These are phyloP conservation scores for Wakefieldia striispora DNA, from an alignment of 768 basidiomycete species.

Conservation along the genomic window DNA sequence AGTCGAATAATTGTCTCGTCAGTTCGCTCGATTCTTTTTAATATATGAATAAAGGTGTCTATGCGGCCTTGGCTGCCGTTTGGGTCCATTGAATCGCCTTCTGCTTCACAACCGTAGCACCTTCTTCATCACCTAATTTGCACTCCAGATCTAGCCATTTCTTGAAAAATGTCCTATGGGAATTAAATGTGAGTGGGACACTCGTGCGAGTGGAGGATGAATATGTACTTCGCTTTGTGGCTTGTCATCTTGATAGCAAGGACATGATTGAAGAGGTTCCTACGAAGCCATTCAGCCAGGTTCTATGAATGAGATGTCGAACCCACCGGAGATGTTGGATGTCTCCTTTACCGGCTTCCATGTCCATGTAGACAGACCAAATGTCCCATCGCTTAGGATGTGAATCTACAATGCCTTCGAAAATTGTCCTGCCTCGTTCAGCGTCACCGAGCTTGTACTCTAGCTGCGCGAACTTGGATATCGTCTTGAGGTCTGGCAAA, in stretches of 20 bases:
- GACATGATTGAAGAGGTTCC: conserved; percentile 85
- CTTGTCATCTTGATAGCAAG: conserved; percentile 85
- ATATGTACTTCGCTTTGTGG: conserved; percentile 90
- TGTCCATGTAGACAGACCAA: conserved; percentile 97
- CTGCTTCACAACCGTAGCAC: conserved; percentile 75
- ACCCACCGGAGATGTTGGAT: conserved; percentile 74
- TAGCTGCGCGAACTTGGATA: conserved; percentile 90
- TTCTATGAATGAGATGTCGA: neutral
- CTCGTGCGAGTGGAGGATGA: neutral
- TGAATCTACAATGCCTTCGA: conserved; percentile 94
- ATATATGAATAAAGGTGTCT: conserved; percentile 33
- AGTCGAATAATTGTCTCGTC: conserved; percentile 36
- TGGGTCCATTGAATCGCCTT: conserved; percentile 93
- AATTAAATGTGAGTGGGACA: conserved; percentile 12
- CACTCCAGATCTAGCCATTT: conserved; percentile 93
- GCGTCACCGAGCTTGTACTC: conserved; percentile 94
- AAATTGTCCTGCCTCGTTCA: conserved; percentile 93
- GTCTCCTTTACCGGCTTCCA: conserved; percentile 81
- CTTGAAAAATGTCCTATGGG: conserved; percentile 85
- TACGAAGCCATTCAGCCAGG: conserved; percentile 26
- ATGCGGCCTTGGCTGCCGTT: conserved; percentile 38
- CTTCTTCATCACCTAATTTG: conserved; percentile 83
- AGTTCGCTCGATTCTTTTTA: conserved; percentile 30
- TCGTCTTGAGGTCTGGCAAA: conserved; percentile 83
- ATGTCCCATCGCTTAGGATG: conserved; percentile 94